Conservation (phyloP, 2,329 filamentous ascomycete species). For the Exserohilum rostratum region DNA sequence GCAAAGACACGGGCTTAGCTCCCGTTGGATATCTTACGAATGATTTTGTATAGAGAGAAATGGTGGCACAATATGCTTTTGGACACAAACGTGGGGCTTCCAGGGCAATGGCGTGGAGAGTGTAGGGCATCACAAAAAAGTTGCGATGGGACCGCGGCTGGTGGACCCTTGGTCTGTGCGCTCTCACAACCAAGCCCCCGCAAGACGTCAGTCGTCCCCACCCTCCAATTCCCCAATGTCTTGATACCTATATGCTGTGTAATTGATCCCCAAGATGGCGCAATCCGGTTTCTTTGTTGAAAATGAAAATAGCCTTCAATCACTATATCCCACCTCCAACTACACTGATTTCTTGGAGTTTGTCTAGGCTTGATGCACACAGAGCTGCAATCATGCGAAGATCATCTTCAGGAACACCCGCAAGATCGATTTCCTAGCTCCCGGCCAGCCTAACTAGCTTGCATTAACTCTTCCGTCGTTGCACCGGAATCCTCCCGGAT, state of each 20-base stretch:
- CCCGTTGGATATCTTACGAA: constrained; percentile 1
- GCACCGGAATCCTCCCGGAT: not conserved
- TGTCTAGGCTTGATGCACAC: not conserved
- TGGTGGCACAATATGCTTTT: not conserved
- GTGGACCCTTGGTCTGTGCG: constrained; percentile 16
- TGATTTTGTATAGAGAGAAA: not conserved
- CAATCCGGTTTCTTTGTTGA: not conserved
- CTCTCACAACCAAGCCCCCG: not conserved
- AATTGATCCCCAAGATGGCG: not conserved
- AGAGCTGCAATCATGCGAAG: not conserved
- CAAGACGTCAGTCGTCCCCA: not conserved
- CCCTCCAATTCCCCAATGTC: not conserved
- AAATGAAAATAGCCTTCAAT: not conserved
- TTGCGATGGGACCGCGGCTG: constrained; percentile 16
- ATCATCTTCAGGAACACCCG: constrained; percentile 1
- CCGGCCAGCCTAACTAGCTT: not conserved
- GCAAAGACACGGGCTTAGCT: not conserved
- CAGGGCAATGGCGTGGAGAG: constrained; percentile 14
- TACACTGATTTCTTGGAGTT: not conserved
- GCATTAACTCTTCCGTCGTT: too few relatives aligned
- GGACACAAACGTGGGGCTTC: not conserved
- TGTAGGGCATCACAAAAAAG: constrained; percentile 17
- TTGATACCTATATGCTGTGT: not conserved
- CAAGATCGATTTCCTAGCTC: not conserved
- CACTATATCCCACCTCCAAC: not conserved